Evolutionary conservation across 805 yeast species (phyloP).

Genomic region (Kodamaea neixiangensis): DNA sequence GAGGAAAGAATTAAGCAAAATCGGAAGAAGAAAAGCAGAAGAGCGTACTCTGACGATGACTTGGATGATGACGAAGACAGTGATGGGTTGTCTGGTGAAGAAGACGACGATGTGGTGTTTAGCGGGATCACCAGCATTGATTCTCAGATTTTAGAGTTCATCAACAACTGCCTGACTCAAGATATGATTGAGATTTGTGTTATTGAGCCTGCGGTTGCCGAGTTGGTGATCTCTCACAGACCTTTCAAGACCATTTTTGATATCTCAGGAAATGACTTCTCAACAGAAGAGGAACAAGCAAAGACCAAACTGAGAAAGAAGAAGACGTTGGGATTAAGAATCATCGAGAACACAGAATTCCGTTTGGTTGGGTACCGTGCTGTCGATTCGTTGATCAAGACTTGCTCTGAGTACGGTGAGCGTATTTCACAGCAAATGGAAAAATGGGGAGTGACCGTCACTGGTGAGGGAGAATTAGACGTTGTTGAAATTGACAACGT

Average conservation of each 20-base stretch:
- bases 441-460: slow-evolving; percentile 85
- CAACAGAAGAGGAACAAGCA: slow-evolving; percentile 18
- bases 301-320: slow-evolving; percentile 24
- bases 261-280: slow-evolving; percentile 60
- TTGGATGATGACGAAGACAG: slow-evolving; percentile 47
- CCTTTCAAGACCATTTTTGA: slow-evolving; percentile 65
- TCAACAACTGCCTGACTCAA: slow-evolving; percentile 72
- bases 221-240: slow-evolving; percentile 60
- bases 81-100: slow-evolving; percentile 48
- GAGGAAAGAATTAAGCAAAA: slow-evolving; percentile 42
- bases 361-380: slow-evolving; percentile 89
- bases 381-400: slow-evolving; percentile 84
- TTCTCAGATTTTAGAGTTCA: slow-evolving; percentile 67
- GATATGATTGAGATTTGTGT: slow-evolving; percentile 82
- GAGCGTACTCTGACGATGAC: slow-evolving; percentile 38
- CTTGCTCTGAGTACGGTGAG: slow-evolving; percentile 78
- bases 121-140: slow-evolving; percentile 53
- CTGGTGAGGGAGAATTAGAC: slow-evolving; percentile 70
- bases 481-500: slow-evolving; percentile 49
- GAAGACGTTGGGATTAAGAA: slow-evolving; percentile 66
- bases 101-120: slow-evolving; percentile 38
- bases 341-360: slow-evolving; percentile 67
- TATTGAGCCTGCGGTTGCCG: slow-evolving; percentile 66
- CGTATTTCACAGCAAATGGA: slow-evolving; percentile 69
- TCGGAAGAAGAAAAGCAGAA: slow-evolving; percentile 16